Evolutionary conservation across 2,329 filamentous ascomycete species (phyloP).

Genomic region (Colletotrichum tanaceti): DNA sequence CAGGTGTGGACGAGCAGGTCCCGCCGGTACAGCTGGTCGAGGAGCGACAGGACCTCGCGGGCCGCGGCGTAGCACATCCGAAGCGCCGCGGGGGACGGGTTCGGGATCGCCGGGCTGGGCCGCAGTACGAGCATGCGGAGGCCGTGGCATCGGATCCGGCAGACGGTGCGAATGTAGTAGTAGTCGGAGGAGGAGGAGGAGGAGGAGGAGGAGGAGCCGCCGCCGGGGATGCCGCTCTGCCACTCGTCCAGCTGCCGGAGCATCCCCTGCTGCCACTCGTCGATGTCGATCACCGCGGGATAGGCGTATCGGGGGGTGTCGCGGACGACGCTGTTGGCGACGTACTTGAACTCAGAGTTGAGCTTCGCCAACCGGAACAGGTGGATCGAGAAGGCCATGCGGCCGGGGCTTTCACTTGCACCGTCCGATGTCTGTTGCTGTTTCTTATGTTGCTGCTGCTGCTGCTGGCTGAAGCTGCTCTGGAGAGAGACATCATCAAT

Average conservation of each 20-base stretch:
- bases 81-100: conserved; percentile 55
- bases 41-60: conserved; percentile 53
- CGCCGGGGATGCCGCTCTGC: conserved; percentile 42
- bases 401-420: not conserved
- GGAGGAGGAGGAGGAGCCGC: too few relatives aligned
- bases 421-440: not conserved
- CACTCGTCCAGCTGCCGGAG: conserved; percentile 55
- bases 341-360: conserved; percentile 69
- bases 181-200: too few relatives aligned
- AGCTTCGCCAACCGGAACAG: conserved; percentile 60
- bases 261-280: conserved; percentile 59
- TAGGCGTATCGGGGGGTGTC: conserved; percentile 61
- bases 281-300: conserved; percentile 57
- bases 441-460: too few relatives aligned
- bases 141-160: conserved; percentile 60
- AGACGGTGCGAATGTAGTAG: conserved; percentile 49
- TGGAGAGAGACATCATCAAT: conserved; percentile 43
- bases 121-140: conserved; percentile 62
- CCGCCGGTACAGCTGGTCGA: conserved; percentile 57
- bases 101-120: conserved; percentile 63
- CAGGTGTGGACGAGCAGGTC: conserved; percentile 61
- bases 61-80: conserved; percentile 58
- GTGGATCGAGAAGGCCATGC: conserved; percentile 56
- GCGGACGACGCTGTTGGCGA: conserved; percentile 64
- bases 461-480: not conserved